These are phyloP conservation scores for Nicotiana noctiflora DNA, from an alignment of 257 asterid species.

Conservation along the genomic window DNA sequence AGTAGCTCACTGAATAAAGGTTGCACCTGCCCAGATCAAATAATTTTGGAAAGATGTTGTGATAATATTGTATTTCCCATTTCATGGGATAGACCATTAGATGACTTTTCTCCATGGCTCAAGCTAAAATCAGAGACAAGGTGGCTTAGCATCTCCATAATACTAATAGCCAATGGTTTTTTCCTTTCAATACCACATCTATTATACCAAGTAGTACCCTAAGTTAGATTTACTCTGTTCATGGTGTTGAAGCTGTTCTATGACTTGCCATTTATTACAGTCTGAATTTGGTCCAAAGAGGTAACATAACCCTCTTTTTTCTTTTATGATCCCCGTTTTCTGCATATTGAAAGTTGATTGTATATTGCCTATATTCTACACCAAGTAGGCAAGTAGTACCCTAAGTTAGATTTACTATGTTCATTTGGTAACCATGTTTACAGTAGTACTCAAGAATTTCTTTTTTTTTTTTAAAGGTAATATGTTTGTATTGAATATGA, in stretches of 20 bases:
- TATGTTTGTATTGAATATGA: too few relatives aligned
- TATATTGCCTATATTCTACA: too few relatives aligned
- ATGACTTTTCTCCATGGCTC: background rate
- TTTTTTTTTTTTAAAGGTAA: too few relatives aligned
- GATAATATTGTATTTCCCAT: background rate
- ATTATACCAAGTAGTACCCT: background rate
- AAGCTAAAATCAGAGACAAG: background rate
- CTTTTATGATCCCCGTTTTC: too few relatives aligned
- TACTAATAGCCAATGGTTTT: background rate
- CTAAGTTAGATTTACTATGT: background rate
- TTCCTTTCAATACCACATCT: background rate
- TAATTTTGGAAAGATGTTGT: background rate
- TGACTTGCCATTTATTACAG: too few relatives aligned
- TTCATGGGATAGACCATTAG: background rate
- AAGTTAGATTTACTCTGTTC: background rate
- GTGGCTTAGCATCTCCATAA: background rate
- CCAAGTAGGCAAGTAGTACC: too few relatives aligned
- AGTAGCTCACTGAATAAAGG: conserved; percentile 65
- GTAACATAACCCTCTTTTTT: too few relatives aligned
- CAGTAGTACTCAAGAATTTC: background rate
- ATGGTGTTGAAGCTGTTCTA: background rate
- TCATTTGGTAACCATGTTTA: background rate
- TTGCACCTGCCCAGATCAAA: conserved; percentile 47
- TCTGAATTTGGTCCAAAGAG: too few relatives aligned
- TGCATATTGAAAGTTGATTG: too few relatives aligned